phyloP scores from a whole-genome alignment of 192 early-diverging fungal species.

The Entomortierella parvispora region DNA sequence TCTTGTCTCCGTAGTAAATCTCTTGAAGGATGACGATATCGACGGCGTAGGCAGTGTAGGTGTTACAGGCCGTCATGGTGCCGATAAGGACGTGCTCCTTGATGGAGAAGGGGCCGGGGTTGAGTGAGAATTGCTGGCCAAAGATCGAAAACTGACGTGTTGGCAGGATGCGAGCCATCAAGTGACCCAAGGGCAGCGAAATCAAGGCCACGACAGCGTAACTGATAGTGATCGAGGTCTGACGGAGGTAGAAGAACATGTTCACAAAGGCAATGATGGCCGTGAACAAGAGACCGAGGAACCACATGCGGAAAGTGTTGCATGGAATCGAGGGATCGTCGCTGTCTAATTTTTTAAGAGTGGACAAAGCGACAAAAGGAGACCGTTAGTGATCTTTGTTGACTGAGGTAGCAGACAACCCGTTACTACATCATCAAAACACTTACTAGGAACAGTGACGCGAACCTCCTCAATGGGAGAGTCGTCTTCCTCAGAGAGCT shows the following conservation, averaged over 20 bases:
- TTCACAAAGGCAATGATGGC: conserved; percentile 55
- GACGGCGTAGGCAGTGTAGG: conserved; percentile 53
- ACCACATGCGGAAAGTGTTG: conserved; percentile 63
- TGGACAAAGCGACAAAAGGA: no score
- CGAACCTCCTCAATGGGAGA: conserved; percentile 54
- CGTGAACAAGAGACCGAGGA: conserved; percentile 56
- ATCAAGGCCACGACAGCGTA: conserved; percentile 62
- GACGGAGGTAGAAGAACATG: conserved; percentile 63
- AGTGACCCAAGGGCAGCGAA: conserved; percentile 58
- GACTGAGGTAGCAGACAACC: not conserved
- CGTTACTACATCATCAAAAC: not conserved
- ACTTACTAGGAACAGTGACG: conserved; percentile 45
- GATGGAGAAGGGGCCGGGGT: conserved; percentile 70
- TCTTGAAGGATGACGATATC: conserved; percentile 57
- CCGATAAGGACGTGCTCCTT: conserved; percentile 67
- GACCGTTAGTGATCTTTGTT: not conserved
- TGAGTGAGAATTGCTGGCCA: conserved; percentile 52
- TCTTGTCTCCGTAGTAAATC: conserved; percentile 46
- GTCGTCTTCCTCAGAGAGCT: conserved; percentile 30
- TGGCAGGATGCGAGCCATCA: conserved; percentile 57
- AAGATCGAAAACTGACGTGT: conserved; percentile 59
- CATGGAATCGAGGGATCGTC: conserved; percentile 61
- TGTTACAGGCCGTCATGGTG: conserved; percentile 43
- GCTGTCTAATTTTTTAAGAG: conserved; percentile 26
- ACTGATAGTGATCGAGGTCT: conserved; percentile 52